Evolutionary conservation across 2,329 filamentous ascomycete genomes (phyloP).

Genomic region (Magnaporthiopsis incrustans): DNA sequence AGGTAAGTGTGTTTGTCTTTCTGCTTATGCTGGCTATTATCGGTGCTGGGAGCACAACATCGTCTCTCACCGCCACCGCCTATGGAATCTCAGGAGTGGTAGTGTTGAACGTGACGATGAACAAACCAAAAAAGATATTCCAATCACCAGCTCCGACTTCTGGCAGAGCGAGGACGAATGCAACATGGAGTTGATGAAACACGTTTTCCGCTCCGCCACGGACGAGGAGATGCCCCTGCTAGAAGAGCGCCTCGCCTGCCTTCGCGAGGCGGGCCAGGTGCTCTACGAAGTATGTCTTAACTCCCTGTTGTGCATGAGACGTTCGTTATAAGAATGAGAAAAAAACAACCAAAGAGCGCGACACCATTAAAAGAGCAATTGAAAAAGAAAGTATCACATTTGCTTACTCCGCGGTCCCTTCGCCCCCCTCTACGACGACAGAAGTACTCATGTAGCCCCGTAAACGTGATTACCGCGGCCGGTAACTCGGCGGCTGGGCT

Average conservation of each 20-base stretch:
- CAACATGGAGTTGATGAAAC: conserved; percentile 61
- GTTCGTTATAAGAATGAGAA: neutral
- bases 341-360: too few relatives aligned
- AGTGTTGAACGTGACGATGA: conserved; percentile 11
- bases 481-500: conserved; percentile 73
- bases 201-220: conserved; percentile 81
- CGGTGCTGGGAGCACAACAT: too few relatives aligned
- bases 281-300: conserved; percentile 59
- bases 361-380: too few relatives aligned
- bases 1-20: conserved; percentile 37
- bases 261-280: conserved; percentile 75
- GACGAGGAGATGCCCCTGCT: conserved; percentile 83
- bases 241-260: conserved; percentile 64
- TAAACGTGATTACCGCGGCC: conserved; percentile 65
- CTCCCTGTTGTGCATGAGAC: neutral
- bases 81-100: neutral
- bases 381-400: too few relatives aligned
- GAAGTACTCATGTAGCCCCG: conserved; percentile 69
- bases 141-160: conserved; percentile 81
- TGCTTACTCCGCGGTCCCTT: neutral
- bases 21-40: too few relatives aligned
- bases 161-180: conserved; percentile 75
- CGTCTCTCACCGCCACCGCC: too few relatives aligned
- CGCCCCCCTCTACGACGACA: conserved; percentile 25
- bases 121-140: conserved; percentile 50